Evolutionary conservation across 345 rosid genomes (phyloP), one percentile per base, ranked within the genome.

Genomic region (Salix dunnii): DNA sequence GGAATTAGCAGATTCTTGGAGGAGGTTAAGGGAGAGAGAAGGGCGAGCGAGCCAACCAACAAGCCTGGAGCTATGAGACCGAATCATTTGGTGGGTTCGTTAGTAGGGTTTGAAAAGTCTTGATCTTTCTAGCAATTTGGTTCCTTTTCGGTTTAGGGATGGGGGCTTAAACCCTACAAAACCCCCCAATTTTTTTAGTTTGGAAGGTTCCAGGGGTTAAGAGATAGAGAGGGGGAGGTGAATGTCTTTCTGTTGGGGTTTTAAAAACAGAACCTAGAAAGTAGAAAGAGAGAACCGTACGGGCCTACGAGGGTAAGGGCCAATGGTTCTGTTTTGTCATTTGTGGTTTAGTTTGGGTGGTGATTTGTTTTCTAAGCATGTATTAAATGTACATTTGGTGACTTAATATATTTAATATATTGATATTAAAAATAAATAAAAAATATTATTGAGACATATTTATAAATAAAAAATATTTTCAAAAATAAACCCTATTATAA

Each of bases 51-150:
- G 70, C 81, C 77, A 82, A 42, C 79, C 87, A 74, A 88, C 78
- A 77, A 91, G 87, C 79, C 86, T 90, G 64, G 81, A 83, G 83
- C 97, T 96, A 80, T 80, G 86, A 51, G 88, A 76, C 65, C 90
- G 89, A 76, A 85, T 86, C 97, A 94, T 94, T 80, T 80, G 82
- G 28, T 46, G 61, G 55, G 53, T 70, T 38, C 31, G 9, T 16
- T 55, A 27, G 36, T 36, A 9, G 78, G 66, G 12, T 67, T 36
- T 55, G 20, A 51, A 25, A 4, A 4, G 7, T 21, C 28, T 53
- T 33, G 43, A 40, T 8, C 38, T 67, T 6, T 18, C 17, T 28
- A 36, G 43, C 33, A 58, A 10, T 58, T 58, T 60, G 30, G 6
- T 25, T 69, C 27, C 18, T 36, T 68, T 30, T 51, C 3, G 27